Evolutionary conservation across 768 basidiomycete genomes (phyloP).

Genomic region (Pleurotus tuoliensis): DNA sequence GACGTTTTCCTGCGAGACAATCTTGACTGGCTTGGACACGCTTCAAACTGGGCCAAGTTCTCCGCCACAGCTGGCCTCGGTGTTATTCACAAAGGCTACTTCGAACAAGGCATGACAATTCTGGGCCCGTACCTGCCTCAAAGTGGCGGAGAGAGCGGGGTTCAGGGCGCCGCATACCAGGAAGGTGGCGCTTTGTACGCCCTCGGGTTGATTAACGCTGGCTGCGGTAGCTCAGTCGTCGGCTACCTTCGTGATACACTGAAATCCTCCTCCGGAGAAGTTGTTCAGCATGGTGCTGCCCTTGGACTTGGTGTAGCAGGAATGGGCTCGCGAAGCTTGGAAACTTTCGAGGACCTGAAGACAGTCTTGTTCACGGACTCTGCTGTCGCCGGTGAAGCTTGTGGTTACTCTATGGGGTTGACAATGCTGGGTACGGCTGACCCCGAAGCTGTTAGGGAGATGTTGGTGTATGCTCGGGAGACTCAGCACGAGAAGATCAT

Average conservation of each 20-base stretch:
- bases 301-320: constrained; percentile 94
- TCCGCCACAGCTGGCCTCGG: constrained; percentile 95
- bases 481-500: constrained; percentile 99
- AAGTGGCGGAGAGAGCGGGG: constrained; percentile 67
- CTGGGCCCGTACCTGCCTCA: constrained; percentile 92
- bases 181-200: constrained; percentile 98
- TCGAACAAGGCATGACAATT: constrained; percentile 88
- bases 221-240: constrained; percentile 75
- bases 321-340: constrained; percentile 87
- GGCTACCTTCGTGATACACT: constrained; percentile 79
- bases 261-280: constrained; percentile 71
- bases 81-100: constrained; percentile 96
- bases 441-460: constrained; percentile 79
- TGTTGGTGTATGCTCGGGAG: constrained; percentile 93
- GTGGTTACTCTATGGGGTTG: constrained; percentile 96
- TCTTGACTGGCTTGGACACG: constrained; percentile 92
- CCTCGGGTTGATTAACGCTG: constrained; percentile 91
- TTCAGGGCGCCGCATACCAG: constrained; percentile 79
- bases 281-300: constrained; percentile 96
- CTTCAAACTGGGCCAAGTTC: constrained; percentile 98
- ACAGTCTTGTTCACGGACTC: constrained; percentile 89
- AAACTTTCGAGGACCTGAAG: constrained; percentile 90
- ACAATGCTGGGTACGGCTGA: constrained; percentile 96
- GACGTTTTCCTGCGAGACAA: constrained; percentile 93
- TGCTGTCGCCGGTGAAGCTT: constrained; percentile 92